These are phyloP conservation scores for Santalum album DNA, from an alignment of 164 flowering plant species.

Conservation along the genomic window DNA sequence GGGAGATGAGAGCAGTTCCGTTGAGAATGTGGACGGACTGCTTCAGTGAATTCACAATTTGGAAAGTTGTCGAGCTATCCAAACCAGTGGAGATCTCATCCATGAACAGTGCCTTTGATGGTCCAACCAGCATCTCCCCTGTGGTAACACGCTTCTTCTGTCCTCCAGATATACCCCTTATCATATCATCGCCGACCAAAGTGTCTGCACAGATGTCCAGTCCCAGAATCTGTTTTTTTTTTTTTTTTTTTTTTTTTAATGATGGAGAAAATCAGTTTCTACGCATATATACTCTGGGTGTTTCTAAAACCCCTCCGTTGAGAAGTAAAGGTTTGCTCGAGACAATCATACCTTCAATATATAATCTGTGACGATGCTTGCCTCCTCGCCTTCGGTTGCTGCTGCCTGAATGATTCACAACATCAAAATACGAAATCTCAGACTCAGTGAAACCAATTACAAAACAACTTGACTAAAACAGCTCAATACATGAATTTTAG, in stretches of 20 bases:
- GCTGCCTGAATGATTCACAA: slow-evolving; percentile 18
- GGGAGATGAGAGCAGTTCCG: slow-evolving; percentile 36
- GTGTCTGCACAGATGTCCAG: no score
- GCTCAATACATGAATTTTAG: no score
- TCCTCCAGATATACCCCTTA: no score
- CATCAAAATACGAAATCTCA: neutral
- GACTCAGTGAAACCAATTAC: no score
- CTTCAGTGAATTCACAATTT: slow-evolving; percentile 41
- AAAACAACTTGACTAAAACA: neutral
- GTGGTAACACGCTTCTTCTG: no score
- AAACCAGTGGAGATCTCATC: slow-evolving; percentile 57
- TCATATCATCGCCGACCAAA: no score
- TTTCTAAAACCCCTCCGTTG: no score
- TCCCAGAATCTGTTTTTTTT: no score
- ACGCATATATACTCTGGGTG: no score
- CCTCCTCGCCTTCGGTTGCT: slow-evolving; percentile 28
- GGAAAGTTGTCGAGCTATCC: slow-evolving; percentile 49
- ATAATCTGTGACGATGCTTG: slow-evolving; percentile 25
- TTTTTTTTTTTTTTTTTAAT: no score
- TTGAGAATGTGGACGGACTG: slow-evolving; percentile 37
- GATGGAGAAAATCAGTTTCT: no score
- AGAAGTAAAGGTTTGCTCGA: no score
- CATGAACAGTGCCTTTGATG: slow-evolving; percentile 49
- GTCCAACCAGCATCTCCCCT: slow-evolving; percentile 61
- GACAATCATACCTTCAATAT: slow-evolving; percentile 23